Evolutionary conservation across 768 basidiomycete genomes (phyloP).

Genomic region (Sporobolomyces roseus): DNA sequence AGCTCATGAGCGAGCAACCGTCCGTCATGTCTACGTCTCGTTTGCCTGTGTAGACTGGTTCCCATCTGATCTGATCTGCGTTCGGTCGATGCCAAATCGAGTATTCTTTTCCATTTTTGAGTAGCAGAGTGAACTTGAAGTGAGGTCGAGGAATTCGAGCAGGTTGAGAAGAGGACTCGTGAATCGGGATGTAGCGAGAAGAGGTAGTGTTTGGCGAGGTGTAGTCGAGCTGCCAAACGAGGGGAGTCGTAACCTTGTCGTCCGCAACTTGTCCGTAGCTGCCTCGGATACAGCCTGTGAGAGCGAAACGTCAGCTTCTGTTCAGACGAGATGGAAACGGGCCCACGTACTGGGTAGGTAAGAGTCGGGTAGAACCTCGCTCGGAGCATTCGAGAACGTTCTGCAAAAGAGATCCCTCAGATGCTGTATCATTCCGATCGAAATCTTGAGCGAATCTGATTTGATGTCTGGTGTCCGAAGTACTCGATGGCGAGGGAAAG

Average conservation of each 20-base stretch:
- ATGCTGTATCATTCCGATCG: conserved; percentile 1
- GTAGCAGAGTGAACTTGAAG: conserved; percentile 9
- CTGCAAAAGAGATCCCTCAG: neutral
- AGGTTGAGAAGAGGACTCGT: neutral
- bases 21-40: conserved; percentile 32
- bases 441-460: conserved; percentile 26
- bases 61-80: neutral
- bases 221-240: conserved; percentile 35
- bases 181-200: neutral
- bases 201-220: neutral
- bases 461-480: conserved; percentile 31
- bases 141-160: neutral
- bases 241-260: conserved; percentile 4
- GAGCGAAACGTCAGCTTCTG: neutral
- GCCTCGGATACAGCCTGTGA: conserved; percentile 25
- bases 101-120: conserved; percentile 13
- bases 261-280: neutral
- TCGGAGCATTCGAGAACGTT: neutral
- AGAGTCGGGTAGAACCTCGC: neutral
- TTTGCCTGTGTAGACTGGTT: neutral
- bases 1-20: conserved; percentile 26
- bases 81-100: neutral
- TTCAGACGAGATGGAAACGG: neutral
- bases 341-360: conserved; percentile 25
- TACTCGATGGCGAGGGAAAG: conserved; percentile 15